These are phyloP conservation scores for Dryas alaskensis DNA, from an alignment of 306 rosid species.

Conservation along the genomic window DNA sequence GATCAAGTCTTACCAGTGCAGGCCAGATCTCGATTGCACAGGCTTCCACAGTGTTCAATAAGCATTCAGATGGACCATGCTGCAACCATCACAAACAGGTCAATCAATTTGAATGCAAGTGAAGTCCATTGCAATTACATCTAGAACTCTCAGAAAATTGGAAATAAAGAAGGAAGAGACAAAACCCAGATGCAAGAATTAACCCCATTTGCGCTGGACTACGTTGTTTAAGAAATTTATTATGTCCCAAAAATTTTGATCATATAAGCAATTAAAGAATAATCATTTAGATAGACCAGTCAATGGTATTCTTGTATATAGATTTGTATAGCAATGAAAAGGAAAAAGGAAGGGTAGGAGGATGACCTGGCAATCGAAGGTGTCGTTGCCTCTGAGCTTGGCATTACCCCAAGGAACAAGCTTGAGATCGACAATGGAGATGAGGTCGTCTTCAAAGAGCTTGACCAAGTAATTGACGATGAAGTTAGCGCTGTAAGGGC, in stretches of 20 bases:
- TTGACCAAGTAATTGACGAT: constrained; percentile 52
- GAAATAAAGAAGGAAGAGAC: neutral
- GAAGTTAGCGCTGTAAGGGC: constrained; percentile 74
- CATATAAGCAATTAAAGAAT: neutral
- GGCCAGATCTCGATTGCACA: constrained; percentile 84
- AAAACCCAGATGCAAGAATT: neutral
- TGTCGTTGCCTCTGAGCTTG: constrained; percentile 45
- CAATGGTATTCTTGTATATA: neutral
- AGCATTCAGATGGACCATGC: constrained; percentile 85
- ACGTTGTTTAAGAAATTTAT: neutral
- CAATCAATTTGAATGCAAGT: neutral
- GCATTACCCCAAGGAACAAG: constrained; percentile 94
- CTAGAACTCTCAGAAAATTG: neutral
- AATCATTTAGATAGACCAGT: neutral
- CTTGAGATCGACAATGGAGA: constrained; percentile 63
- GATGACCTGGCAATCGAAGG: constrained; percentile 75
- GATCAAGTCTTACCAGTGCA: constrained; percentile 50
- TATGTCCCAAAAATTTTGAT: neutral
- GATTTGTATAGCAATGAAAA: too few species aligned
- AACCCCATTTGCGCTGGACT: neutral
- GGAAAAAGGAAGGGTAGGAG: neutral
- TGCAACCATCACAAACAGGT: constrained; percentile 38
- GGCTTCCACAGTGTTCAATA: constrained; percentile 77
- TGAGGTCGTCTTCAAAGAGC: constrained; percentile 58
- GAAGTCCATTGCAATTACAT: neutral